Evolutionary conservation across 2,329 filamentous ascomycete genomes (phyloP).

Genomic region (Diaporthe ilicicola): DNA sequence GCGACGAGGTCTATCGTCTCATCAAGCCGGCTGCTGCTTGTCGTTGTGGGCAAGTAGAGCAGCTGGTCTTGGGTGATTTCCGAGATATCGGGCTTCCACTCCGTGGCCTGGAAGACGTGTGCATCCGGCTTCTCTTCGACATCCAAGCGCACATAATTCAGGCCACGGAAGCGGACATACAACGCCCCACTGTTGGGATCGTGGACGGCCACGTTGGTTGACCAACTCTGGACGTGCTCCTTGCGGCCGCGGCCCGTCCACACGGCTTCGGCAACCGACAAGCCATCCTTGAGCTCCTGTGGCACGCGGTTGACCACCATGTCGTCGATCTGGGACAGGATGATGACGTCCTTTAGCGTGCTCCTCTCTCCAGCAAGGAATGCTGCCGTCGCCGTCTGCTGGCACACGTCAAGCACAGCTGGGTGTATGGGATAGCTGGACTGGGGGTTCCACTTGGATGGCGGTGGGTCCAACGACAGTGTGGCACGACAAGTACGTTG

Average conservation of each 20-base stretch:
- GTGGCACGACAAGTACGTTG: constrained; percentile 27
- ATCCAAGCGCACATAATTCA: constrained; percentile 37
- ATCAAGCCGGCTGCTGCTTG: constrained; percentile 14
- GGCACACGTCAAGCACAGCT: constrained; percentile 36
- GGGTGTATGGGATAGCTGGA: constrained; percentile 41
- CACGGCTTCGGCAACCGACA: constrained; percentile 29
- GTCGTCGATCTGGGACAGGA: constrained; percentile 27
- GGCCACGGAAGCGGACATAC: constrained; percentile 35
- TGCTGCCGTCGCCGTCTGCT: constrained; percentile 34
- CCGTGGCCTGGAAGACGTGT: constrained; percentile 35
- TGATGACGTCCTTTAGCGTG: constrained; percentile 28
- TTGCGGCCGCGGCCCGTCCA: constrained; percentile 30
- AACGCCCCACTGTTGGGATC: constrained; percentile 35
- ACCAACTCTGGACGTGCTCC: constrained; percentile 35
- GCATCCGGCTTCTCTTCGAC: constrained; percentile 34
- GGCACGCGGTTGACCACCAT: constrained; percentile 31
- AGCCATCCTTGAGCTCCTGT: not conserved
- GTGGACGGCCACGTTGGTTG: constrained; percentile 35
- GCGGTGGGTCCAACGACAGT: constrained; percentile 35
- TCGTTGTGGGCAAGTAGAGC: not conserved
- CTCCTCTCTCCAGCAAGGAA: constrained; percentile 31
- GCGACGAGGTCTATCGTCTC: constrained; percentile 44
- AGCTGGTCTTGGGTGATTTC: not conserved
- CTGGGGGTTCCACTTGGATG: constrained; percentile 34
- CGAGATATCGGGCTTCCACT: constrained; percentile 39